phyloP scores from a whole-genome alignment of 2,329 filamentous ascomycete genomes.

The Aspergillus persii region DNA sequence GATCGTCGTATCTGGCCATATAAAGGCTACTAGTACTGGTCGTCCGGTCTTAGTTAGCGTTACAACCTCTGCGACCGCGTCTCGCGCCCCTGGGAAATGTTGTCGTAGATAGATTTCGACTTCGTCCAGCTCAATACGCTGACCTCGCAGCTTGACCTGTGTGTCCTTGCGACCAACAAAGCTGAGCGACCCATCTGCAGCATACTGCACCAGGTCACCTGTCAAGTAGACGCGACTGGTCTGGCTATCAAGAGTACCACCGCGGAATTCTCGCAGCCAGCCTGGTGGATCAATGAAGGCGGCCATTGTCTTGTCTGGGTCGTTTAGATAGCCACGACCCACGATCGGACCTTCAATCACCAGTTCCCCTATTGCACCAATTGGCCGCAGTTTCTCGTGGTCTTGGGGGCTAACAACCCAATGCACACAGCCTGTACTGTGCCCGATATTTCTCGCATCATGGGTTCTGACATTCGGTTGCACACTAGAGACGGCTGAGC shows the following conservation, averaged over 20 bases:
- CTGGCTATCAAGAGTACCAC: conserved; percentile 16
- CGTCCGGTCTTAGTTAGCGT: not conserved
- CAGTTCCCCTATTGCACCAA: conserved; percentile 38
- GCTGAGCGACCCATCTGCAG: conserved; percentile 30
- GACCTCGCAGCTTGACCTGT: conserved; percentile 56
- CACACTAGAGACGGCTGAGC: too few species aligned
- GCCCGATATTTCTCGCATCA: conserved; percentile 13
- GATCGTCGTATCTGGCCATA: not conserved
- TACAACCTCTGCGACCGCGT: conserved; percentile 26
- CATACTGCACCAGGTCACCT: conserved; percentile 16
- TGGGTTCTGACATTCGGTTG: not conserved
- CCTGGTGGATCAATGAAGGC: conserved; percentile 21
- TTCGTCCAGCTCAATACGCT: conserved; percentile 56
- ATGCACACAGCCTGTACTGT: conserved; percentile 6
- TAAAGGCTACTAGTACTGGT: not conserved
- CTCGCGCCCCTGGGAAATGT: not conserved
- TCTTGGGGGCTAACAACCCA: conserved; percentile 27
- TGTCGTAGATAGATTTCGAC: conserved; percentile 30
- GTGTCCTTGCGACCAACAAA: too few species aligned
- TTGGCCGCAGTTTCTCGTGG: conserved; percentile 4
- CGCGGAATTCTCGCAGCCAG: conserved; percentile 5
- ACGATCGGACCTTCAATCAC: conserved; percentile 42
- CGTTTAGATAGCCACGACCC: conserved; percentile 35
- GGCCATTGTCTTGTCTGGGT: conserved; percentile 27
- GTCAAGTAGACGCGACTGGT: conserved; percentile 15